Base-by-base conservation (phyloP, 1,139 yeast species). In the Pichia sp. region DNA sequence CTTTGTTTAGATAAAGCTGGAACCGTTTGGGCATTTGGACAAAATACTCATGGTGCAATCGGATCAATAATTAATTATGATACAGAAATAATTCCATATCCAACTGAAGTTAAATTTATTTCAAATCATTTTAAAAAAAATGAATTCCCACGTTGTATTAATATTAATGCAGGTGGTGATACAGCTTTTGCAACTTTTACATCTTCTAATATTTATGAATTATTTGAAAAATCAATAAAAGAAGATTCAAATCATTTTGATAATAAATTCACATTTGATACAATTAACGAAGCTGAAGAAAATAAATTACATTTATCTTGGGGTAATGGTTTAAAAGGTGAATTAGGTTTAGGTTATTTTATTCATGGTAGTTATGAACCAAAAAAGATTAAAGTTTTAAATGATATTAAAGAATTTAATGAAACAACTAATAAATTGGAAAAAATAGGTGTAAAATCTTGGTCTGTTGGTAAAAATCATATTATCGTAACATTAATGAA, bases 301-400 rank as follows among this genome's bases (percentile, higher is more conserved):
- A 54, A 60, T 49, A 59, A 62, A 18, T 39, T 60, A 11, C 66
- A 78, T 47, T 70, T 83, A 56, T 74, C 88, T 5, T 83, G 89
- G 68, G 98, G 98, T 29, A 81, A 81, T 58, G 96, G 97, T 4
- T 66, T 85, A 46, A 76, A 77, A 58, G 98, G 97, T n/a, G 95
- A 88, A 66, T 71, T 89, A 50, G 98, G 97, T 25, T 76, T 79
- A 44, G 89, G 87, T 29, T 58, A 60, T 39, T 89, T 74, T 64
- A 69, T 83, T 44, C 96, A 89, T 62, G 83, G 87, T 18, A 85
- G 83, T 59, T 70, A 79, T 26, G 75, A 73, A 43, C 96, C 97
- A 7, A 72, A 76, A 27, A 74, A 75, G 40, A 65, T 90, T 51
- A 79, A 79, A 62, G 68, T 75, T 4, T 64, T 85, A 42, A 61